These are phyloP conservation scores for Tricladium varicosporioides DNA, from an alignment of 2,329 filamentous ascomycete species.

Conservation along the genomic window DNA sequence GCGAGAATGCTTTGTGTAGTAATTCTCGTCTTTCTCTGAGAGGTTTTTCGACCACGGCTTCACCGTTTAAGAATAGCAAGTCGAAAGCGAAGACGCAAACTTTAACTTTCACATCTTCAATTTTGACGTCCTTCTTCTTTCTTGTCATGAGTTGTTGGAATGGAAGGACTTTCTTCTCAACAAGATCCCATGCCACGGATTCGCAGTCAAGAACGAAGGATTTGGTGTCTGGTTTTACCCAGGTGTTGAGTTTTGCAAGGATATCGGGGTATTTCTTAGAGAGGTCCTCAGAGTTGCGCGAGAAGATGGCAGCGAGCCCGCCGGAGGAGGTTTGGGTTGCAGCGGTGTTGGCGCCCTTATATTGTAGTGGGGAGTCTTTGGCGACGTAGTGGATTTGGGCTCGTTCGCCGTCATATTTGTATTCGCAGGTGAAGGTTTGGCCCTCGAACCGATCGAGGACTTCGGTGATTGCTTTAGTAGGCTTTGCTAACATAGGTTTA, in stretches of 20 bases:
- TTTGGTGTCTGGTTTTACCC: conserved; percentile 86
- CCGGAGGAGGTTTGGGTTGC: conserved; percentile 51
- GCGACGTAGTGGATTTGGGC: conserved; percentile 98
- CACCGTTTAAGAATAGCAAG: conserved; percentile 87
- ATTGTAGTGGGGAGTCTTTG: conserved; percentile 70
- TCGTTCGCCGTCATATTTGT: conserved; percentile 97
- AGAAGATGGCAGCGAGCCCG: conserved; percentile 91
- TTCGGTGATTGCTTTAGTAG: conserved; percentile 96
- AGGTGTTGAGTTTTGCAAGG: conserved; percentile 78
- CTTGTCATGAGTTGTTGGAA: conserved; percentile 99
- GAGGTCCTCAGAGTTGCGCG: conserved; percentile 92
- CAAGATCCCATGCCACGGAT: conserved; percentile 94
- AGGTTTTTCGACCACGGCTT: conserved; percentile 82
- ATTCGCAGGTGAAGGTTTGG: conserved; percentile 96
- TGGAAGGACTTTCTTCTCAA: conserved; percentile 90
- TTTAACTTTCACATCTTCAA: conserved; percentile 93
- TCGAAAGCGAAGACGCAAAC: conserved; percentile 98
- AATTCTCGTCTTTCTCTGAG: conserved; percentile 80
- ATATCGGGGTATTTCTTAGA: conserved; percentile 99
- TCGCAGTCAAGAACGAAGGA: conserved; percentile 99
- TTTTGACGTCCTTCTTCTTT: conserved; percentile 95
- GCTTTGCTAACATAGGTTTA: conserved; percentile 98
- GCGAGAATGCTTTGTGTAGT: conserved; percentile 69
- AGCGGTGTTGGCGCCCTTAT: conserved; percentile 58
- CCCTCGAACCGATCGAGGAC: conserved; percentile 95